Percentiles rank a stretch among this genome's conserved stretches.
Conservation (phyloP, 2,329 filamentous ascomycete genomes). For the Taxawa tesnikishii region DNA sequence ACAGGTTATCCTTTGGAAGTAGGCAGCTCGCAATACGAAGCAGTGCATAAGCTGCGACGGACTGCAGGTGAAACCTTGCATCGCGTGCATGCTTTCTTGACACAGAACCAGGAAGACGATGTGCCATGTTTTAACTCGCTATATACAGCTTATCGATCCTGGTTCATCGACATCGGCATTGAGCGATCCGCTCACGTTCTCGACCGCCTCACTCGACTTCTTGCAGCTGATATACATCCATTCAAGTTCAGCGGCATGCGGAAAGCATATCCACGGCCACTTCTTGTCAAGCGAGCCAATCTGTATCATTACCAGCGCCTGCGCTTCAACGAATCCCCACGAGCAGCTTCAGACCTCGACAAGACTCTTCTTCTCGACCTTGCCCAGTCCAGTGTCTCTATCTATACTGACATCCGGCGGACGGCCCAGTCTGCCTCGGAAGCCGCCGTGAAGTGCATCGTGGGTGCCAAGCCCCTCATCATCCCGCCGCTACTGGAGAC, state of each 20-base stretch:
- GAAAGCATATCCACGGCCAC: slow-evolving; percentile 81
- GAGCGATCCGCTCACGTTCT: slow-evolving; percentile 89
- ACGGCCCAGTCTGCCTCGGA: slow-evolving; percentile 87
- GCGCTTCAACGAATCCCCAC: slow-evolving; percentile 80
- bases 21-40: slow-evolving; percentile 53
- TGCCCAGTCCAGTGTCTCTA: slow-evolving; percentile 76
- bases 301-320: slow-evolving; percentile 91
- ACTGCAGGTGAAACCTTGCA: slow-evolving; percentile 71
- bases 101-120: slow-evolving; percentile 79
- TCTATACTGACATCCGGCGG: slow-evolving; percentile 91
- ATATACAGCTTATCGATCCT: slow-evolving; percentile 84
- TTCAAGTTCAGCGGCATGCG: slow-evolving; percentile 91
- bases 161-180: slow-evolving; percentile 96
- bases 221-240: slow-evolving; percentile 74
- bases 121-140: slow-evolving; percentile 89
- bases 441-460: slow-evolving; percentile 81
- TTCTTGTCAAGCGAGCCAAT: slow-evolving; percentile 86
- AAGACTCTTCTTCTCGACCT: slow-evolving; percentile 75
- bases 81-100: slow-evolving; percentile 72
- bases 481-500: slow-evolving; percentile 77
- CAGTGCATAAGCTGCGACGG: slow-evolving; percentile 71
- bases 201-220: slow-evolving; percentile 72
- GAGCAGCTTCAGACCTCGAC: slow-evolving; percentile 83
- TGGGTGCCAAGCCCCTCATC: slow-evolving; percentile 76
- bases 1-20: slow-evolving; percentile 70